These are phyloP conservation scores for Rhizopogon roseolus DNA, from an alignment of 768 basidiomycete species.

Conservation along the genomic window DNA sequence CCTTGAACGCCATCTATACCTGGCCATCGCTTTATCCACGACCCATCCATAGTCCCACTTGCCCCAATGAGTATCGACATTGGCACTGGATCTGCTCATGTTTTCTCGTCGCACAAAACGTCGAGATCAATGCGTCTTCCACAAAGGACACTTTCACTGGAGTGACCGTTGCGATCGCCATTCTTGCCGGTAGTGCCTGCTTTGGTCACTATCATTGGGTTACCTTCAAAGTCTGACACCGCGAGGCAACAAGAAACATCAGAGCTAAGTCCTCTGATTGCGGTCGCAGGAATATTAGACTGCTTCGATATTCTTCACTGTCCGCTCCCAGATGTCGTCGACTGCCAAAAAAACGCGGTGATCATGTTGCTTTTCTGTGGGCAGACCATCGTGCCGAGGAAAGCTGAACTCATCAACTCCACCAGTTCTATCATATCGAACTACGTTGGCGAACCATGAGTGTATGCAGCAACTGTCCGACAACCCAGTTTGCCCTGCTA, in stretches of 20 bases:
- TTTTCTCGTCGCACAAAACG: slow-evolving; percentile 70
- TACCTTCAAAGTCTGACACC: slow-evolving; percentile 69
- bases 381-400: slow-evolving; percentile 93
- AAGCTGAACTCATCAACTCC: slow-evolving; percentile 85
- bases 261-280: slow-evolving; percentile 86
- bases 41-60: not conserved
- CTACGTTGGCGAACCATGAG: slow-evolving; percentile 96
- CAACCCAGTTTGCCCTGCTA: slow-evolving; percentile 1
- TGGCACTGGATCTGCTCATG: slow-evolving; percentile 92
- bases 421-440: slow-evolving; percentile 83
- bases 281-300: slow-evolving; percentile 47
- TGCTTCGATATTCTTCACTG: slow-evolving; percentile 58
- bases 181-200: slow-evolving; percentile 69
- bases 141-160: slow-evolving; percentile 78
- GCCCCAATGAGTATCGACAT: slow-evolving; percentile 57
- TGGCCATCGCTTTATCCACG: not conserved
- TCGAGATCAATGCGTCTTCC: slow-evolving; percentile 71
- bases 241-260: slow-evolving; percentile 97
- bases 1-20: not conserved
- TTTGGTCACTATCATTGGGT: slow-evolving; percentile 70
- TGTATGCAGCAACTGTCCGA: slow-evolving; percentile 37
- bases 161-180: slow-evolving; percentile 82
- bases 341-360: slow-evolving; percentile 89
- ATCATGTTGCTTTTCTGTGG: slow-evolving; percentile 91
- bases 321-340: slow-evolving; percentile 80